phyloP scores from a whole-genome alignment of 495 filamentous ascomycete species.

The Penicillium verhagenii region DNA sequence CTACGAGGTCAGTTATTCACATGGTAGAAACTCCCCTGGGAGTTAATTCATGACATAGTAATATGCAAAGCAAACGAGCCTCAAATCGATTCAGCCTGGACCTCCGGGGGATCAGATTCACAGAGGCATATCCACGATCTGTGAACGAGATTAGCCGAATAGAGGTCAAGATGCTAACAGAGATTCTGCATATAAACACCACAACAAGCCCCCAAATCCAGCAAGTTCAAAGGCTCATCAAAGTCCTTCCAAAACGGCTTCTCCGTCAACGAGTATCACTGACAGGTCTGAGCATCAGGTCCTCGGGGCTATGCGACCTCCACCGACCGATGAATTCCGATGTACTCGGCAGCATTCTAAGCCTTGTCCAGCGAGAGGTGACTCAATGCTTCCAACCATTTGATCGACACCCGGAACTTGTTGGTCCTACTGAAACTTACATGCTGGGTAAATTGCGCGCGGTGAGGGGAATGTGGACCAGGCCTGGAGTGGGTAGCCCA shows the following conservation, averaged over 20 bases:
- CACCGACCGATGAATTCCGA: slow-evolving; percentile 24
- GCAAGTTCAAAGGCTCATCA: slow-evolving; percentile 10
- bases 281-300: not conserved
- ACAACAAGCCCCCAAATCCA: not conserved
- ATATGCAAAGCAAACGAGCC: not conserved
- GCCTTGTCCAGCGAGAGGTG: slow-evolving; percentile 30
- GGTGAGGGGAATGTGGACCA: slow-evolving; percentile 35
- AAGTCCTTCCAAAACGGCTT: slow-evolving; percentile 16
- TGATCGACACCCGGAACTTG: slow-evolving; percentile 16
- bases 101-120: not conserved
- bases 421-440: slow-evolving; percentile 5
- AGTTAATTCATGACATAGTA: not conserved
- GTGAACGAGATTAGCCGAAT: slow-evolving; percentile 19
- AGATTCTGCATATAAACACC: slow-evolving; percentile 22
- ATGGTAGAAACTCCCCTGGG: not conserved
- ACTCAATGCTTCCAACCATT: slow-evolving; percentile 26
- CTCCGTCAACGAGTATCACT: slow-evolving; percentile 1
- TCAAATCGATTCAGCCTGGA: not conserved
- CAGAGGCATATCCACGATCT: slow-evolving; percentile 14
- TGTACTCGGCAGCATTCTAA: slow-evolving; percentile 19
- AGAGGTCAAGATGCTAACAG: slow-evolving; percentile 25
- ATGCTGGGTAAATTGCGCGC: slow-evolving; percentile 19
- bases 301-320: slow-evolving; percentile 11
- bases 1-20: too few relatives aligned
- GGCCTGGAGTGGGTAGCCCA: not conserved